Conservation (phyloP, 805 yeast genomes). For the Lipomyces oligophaga region DNA sequence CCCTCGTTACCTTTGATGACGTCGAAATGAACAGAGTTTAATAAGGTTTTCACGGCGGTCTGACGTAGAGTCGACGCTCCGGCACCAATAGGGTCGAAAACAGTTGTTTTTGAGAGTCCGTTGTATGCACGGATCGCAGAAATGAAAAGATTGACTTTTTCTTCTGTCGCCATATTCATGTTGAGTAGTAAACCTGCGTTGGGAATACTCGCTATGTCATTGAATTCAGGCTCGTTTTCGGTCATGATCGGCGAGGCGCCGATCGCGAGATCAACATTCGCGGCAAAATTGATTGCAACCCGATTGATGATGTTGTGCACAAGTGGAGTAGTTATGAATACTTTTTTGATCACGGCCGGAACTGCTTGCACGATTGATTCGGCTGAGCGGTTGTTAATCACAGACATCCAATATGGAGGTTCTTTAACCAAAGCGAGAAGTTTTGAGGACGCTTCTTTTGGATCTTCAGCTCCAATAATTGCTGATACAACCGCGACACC, state of each 20-base stretch:
- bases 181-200: conserved; percentile 59
- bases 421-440: conserved; percentile 38
- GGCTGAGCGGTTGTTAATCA: conserved; percentile 7
- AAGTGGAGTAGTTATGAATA: conserved; percentile 47
- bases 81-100: conserved; percentile 90
- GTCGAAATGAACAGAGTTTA: conserved; percentile 55
- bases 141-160: conserved; percentile 42
- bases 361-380: conserved; percentile 22
- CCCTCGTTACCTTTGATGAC: conserved; percentile 80
- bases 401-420: conserved; percentile 32
- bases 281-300: conserved; percentile 85
- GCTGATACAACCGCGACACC: conserved; percentile 92
- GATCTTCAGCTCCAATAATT: conserved; percentile 61
- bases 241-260: conserved; percentile 92
- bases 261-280: conserved; percentile 76
- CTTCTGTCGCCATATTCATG: conserved; percentile 63
- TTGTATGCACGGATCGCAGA: conserved; percentile 60
- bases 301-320: conserved; percentile 84
- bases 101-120: conserved; percentile 52
- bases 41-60: conserved; percentile 45
- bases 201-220: conserved; percentile 57
- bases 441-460: conserved; percentile 49
- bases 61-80: conserved; percentile 70
- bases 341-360: conserved; percentile 33
- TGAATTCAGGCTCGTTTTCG: conserved; percentile 63